A percentile compares a stretch with the other conserved stretches of the same genome.
Evolutionary conservation across 2,329 filamentous ascomycete species (phyloP).

Genomic region (Colletotrichum sp.): DNA sequence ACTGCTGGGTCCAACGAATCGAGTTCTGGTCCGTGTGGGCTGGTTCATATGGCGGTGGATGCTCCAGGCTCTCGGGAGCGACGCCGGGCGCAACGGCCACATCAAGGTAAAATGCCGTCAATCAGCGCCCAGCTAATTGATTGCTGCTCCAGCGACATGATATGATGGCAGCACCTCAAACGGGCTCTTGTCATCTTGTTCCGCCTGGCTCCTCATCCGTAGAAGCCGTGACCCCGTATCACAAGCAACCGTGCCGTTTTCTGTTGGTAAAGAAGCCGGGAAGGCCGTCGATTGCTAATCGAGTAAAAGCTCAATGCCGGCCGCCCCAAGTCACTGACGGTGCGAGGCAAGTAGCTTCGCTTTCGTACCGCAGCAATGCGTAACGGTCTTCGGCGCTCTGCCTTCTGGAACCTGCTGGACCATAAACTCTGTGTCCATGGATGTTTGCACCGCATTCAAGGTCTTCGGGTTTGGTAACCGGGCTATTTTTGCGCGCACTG

Average conservation of each 20-base stretch:
- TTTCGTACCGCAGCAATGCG: background rate
- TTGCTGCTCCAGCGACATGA: background rate
- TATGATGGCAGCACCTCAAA: background rate
- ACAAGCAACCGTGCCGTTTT: background rate
- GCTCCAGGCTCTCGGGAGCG: background rate
- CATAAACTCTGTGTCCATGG: background rate
- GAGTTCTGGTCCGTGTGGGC: background rate
- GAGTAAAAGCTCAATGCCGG: background rate
- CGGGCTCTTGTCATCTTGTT: background rate
- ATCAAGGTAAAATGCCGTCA: background rate
- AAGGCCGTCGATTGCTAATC: background rate
- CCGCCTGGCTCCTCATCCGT: background rate
- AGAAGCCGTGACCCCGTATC: background rate
- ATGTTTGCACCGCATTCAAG: background rate
- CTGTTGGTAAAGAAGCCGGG: background rate
- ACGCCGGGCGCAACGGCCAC: background rate
- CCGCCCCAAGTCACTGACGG: background rate
- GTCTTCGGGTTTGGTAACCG: background rate
- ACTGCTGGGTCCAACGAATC: slow-evolving; percentile 1
- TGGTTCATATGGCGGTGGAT: background rate
- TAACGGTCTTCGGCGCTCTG: background rate
- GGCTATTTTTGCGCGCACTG: background rate
- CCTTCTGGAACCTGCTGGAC: background rate
- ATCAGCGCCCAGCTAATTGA: background rate
- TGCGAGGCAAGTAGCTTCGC: background rate